These are phyloP conservation scores for Coniochaeta sp. DNA, from an alignment of 2,329 filamentous ascomycete genomes.

Conservation along the genomic window DNA sequence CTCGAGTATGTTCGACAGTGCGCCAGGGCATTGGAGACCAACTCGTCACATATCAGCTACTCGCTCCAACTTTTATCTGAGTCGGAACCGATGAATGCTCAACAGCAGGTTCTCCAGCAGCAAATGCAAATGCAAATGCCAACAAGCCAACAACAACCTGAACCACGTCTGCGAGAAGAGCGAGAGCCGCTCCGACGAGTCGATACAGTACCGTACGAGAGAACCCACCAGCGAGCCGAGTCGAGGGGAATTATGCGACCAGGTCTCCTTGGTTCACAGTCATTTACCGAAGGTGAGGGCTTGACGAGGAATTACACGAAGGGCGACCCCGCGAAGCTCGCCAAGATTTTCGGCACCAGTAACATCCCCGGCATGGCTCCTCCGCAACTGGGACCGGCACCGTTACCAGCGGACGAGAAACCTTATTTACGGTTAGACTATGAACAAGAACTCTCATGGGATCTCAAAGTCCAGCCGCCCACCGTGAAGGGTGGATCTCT, in stretches of 20 bases:
- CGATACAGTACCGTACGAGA: conserved; percentile 50
- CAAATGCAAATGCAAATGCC: conserved; percentile 2
- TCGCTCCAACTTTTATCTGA: conserved; percentile 83
- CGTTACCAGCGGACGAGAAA: conserved; percentile 55
- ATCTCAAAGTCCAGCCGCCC: conserved; percentile 68
- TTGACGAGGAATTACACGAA: conserved; percentile 44
- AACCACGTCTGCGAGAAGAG: neutral
- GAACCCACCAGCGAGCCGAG: conserved; percentile 48
- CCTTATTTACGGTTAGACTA: conserved; percentile 83
- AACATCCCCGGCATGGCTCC: conserved; percentile 1
- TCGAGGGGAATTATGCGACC: conserved; percentile 46
- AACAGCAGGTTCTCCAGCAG: conserved; percentile 3
- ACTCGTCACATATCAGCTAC: conserved; percentile 80
- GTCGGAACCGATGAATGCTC: conserved; percentile 53
- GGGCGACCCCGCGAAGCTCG: conserved; percentile 56
- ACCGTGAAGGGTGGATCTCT: conserved; percentile 85
- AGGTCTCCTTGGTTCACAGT: conserved; percentile 47
- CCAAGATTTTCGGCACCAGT: conserved; percentile 50
- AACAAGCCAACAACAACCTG: conserved; percentile 13
- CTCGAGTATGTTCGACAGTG: conserved; percentile 73
- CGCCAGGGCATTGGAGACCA: conserved; percentile 74
- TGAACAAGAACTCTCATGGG: conserved; percentile 84
- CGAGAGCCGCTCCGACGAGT: conserved; percentile 48
- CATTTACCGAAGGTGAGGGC: conserved; percentile 55
- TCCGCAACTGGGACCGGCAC: conserved; percentile 37